Evolutionary conservation across 2,329 filamentous ascomycete species (phyloP).

Genomic region (Huntiella decipiens): DNA sequence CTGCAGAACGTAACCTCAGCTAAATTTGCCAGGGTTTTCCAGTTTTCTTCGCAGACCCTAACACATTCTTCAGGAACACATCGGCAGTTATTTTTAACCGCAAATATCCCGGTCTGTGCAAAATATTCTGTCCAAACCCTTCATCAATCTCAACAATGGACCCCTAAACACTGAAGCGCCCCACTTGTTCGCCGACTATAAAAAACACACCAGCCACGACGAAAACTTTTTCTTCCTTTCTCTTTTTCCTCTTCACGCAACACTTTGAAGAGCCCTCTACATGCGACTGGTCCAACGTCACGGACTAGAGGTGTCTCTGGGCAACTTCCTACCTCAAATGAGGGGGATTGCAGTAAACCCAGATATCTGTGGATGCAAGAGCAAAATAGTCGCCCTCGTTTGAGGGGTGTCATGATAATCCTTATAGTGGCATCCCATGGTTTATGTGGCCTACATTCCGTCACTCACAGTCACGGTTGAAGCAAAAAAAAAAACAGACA

Average conservation of each 20-base stretch:
- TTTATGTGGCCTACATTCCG: conserved; percentile 23
- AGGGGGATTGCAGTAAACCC: conserved; percentile 5
- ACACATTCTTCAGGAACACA: not conserved
- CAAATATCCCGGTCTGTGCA: too few species aligned
- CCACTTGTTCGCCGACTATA: conserved; percentile 1
- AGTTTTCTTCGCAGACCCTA: not conserved
- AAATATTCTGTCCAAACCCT: not conserved
- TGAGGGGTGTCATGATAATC: conserved; percentile 23
- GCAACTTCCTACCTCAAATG: conserved; percentile 6
- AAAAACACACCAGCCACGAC: not conserved
- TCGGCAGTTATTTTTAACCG: not conserved
- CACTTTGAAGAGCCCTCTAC: conserved; percentile 13
- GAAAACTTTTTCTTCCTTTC: conserved; percentile 11
- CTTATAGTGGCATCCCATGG: conserved; percentile 26
- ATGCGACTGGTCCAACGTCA: not conserved
- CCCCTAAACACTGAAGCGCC: not conserved
- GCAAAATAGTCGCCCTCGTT: conserved; percentile 21
- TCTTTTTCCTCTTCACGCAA: conserved; percentile 18
- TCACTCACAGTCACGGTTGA: too few species aligned
- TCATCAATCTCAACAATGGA: not conserved
- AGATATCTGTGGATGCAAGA: conserved; percentile 18
- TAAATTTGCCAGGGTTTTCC: not conserved
- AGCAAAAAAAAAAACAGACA: too few species aligned
- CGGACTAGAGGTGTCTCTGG: conserved; percentile 9
- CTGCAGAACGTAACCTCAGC: not conserved